Conservation (phyloP, 1,284 basidiomycete species). For the Thelephora terrestris region DNA sequence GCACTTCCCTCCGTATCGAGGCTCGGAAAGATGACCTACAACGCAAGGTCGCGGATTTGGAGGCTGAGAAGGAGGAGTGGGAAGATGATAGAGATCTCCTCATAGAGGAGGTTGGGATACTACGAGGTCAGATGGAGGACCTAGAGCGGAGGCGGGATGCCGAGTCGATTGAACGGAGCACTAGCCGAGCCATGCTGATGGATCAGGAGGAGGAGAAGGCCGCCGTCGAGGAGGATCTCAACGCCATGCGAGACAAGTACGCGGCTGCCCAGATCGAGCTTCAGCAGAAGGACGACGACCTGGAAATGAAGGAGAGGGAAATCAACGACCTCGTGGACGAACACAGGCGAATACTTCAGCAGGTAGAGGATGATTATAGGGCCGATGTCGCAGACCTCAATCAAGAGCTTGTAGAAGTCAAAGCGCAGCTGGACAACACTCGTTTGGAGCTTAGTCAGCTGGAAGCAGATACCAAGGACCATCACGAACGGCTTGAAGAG, state of each 20-base stretch:
- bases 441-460: constrained; percentile 64
- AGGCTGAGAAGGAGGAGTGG: constrained; percentile 39
- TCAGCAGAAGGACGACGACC: constrained; percentile 73
- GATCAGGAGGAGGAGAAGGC: constrained; percentile 65
- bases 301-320: constrained; percentile 64
- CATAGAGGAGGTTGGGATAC: constrained; percentile 48
- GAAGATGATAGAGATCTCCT: constrained; percentile 69
- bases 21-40: constrained; percentile 37
- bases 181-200: constrained; percentile 57
- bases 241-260: constrained; percentile 62
- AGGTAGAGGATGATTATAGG: constrained; percentile 68
- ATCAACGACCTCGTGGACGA: constrained; percentile 59
- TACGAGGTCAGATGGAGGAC: constrained; percentile 62
- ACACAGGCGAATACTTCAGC: constrained; percentile 56
- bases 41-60: constrained; percentile 48
- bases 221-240: constrained; percentile 64
- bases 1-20: neutral
- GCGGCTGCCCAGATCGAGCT: constrained; percentile 72
- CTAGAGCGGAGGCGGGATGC: constrained; percentile 49
- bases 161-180: constrained; percentile 54
- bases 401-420: constrained; percentile 60
- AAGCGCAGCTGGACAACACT: constrained; percentile 63
- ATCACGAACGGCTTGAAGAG: constrained; percentile 65
- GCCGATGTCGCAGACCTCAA: constrained; percentile 67
- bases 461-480: constrained; percentile 57